Evolutionary conservation across 371 early-diverging fungal genomes (phyloP), one percentile per base, ranked within the genome.

Genomic region (Nematocida ironsii): DNA sequence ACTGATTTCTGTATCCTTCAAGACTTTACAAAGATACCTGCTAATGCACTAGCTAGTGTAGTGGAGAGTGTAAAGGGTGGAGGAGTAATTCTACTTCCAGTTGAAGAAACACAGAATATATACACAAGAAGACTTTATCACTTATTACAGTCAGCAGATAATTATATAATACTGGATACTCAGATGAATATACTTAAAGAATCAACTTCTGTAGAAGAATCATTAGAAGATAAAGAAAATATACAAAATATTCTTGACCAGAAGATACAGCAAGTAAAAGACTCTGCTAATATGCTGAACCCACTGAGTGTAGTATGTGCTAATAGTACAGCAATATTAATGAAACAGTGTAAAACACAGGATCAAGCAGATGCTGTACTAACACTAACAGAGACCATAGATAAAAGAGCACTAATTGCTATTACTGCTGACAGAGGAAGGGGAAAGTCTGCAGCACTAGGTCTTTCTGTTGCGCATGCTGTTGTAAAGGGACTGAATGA

Each of bases 1-100:
- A 97, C 91, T 83, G 97, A 97, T 54, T 94, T 97, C 94, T 94
- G 94, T 82, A 91, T 98, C 56, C 88, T 98, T 48, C 95, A 96
- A 86, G 97, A 98, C 89, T 97, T 98, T 87, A 95, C 95, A 85
- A 94, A 95, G 11, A 89, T 97, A 73, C 96, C 96, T 20, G 97
- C 99, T 69, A 98, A 97, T 86, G 87, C 95, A 44, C 88, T 97
- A 50, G 96, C 96, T 39, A 90, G 94, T 62, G 94, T 96, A 0
- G 91, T 98, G 64, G 99, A 97, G 88, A 97, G 97, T 3, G 96
- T 98, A 2, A 94, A 94, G 87, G 98, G 98, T 54, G 99, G 99
- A 62, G 99, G 99, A 58, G 89, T 95, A 72, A 92, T 96, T 50
- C 92, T 97, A 11, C 88, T 98, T 40, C 60, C 85, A 16, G 54